Conservation (phyloP, 2,329 filamentous ascomycete genomes). For the Aspergillus hiratsukae region DNA sequence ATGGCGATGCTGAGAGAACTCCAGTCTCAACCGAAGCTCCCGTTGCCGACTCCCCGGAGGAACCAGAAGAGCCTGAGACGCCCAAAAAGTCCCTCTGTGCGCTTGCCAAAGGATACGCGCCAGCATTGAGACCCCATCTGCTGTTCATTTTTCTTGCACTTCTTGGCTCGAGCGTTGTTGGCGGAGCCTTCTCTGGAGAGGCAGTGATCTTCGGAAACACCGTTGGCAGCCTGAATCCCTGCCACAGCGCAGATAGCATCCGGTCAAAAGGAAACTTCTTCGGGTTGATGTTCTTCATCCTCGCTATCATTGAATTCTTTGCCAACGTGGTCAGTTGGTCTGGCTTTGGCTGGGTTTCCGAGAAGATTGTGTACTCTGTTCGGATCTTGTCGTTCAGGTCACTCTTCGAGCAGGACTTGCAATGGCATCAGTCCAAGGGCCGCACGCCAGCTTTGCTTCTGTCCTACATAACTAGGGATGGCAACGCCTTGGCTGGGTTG, state of each 20-base stretch:
- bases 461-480: slow-evolving; percentile 65
- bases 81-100: slow-evolving; percentile 25
- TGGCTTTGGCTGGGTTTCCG: slow-evolving; percentile 55
- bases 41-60: slow-evolving; percentile 17
- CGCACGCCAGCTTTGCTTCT: slow-evolving; percentile 60
- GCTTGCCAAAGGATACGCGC: slow-evolving; percentile 24
- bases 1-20: slow-evolving; percentile 11
- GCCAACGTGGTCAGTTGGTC: slow-evolving; percentile 59
- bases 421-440: slow-evolving; percentile 66
- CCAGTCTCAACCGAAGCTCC: slow-evolving; percentile 14
- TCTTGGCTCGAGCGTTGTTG: slow-evolving; percentile 50
- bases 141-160: slow-evolving; percentile 47
- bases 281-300: slow-evolving; percentile 56
- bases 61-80: slow-evolving; percentile 24
- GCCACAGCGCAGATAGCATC: slow-evolving; percentile 47
- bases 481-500: slow-evolving; percentile 62
- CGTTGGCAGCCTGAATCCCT: slow-evolving; percentile 54
- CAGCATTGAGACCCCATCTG: slow-evolving; percentile 35
- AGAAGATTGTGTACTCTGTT: slow-evolving; percentile 61
- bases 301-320: slow-evolving; percentile 57
- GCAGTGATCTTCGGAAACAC: slow-evolving; percentile 59
- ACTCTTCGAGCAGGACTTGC: slow-evolving; percentile 61
- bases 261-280: slow-evolving; percentile 50
- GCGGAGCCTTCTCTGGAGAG: slow-evolving; percentile 54
- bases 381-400: slow-evolving; percentile 62